These are phyloP conservation scores for Phyllostachys edulis DNA, from an alignment of 176 grass and related monocot genomes.

Conservation along the genomic window DNA sequence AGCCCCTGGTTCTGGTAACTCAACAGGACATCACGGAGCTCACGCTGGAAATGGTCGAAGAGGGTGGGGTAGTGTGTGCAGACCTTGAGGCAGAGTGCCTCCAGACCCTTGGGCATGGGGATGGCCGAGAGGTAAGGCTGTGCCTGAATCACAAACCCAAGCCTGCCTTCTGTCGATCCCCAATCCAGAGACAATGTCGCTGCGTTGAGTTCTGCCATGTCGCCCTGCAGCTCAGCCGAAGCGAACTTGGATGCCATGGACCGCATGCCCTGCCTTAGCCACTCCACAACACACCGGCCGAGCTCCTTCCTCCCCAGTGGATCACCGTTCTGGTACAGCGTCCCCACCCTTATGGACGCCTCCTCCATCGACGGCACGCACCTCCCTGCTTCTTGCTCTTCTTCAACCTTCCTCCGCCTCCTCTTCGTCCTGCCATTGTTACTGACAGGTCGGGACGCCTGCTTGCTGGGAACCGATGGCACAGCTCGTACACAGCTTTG, in stretches of 20 bases:
- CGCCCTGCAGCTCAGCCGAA: constrained; percentile 63
- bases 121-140: constrained; percentile 69
- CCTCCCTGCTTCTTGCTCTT: constrained; percentile 27
- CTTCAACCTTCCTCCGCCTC: constrained; percentile 30
- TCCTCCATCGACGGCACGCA: constrained; percentile 76
- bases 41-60: constrained; percentile 90
- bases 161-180: constrained; percentile 38
- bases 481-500: constrained; percentile 17
- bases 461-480: constrained; percentile 29
- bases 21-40: constrained; percentile 66
- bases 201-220: constrained; percentile 49
- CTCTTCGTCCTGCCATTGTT: not conserved
- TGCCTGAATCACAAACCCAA: constrained; percentile 81
- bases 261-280: constrained; percentile 80
- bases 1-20: constrained; percentile 47
- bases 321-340: constrained; percentile 73
- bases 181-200: constrained; percentile 25
- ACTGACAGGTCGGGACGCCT: not conserved
- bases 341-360: constrained; percentile 65
- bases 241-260: constrained; percentile 84
- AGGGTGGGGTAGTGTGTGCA: constrained; percentile 91
- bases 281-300: constrained; percentile 66
- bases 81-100: constrained; percentile 91
- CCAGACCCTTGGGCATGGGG: constrained; percentile 87
- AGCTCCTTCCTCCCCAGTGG: constrained; percentile 78